Conservation (phyloP, 176 grass and related monocot genomes). For the Zoysia japonica region DNA sequence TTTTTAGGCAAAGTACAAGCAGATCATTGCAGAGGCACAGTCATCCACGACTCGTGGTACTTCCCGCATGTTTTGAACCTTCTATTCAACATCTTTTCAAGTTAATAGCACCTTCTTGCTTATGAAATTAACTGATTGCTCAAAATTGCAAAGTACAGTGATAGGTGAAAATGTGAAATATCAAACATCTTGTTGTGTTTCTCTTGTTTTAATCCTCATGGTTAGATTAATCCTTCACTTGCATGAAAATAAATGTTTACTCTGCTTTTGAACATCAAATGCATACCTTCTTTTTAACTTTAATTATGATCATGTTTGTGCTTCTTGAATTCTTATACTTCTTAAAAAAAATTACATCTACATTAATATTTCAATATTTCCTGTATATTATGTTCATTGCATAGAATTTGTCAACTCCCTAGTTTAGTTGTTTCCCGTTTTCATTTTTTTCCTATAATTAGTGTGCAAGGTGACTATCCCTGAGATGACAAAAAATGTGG, state of each 20-base stretch:
- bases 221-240: slow-evolving; percentile 7
- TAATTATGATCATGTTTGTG: background rate
- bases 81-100: slow-evolving; percentile 2
- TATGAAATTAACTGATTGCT: slow-evolving; percentile 2
- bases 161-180: slow-evolving; percentile 12
- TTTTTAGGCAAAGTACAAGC: slow-evolving; percentile 57
- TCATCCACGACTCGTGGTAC: slow-evolving; percentile 57
- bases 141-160: slow-evolving; percentile 15
- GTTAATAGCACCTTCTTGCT: background rate
- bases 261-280: background rate
- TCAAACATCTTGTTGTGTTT: slow-evolving; percentile 6
- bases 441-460: slow-evolving; percentile 37
- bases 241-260: slow-evolving; percentile 1
- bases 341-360: background rate
- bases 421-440: slow-evolving; percentile 1
- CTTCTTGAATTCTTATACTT: background rate
- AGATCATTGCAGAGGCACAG: slow-evolving; percentile 47
- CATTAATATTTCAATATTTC: background rate
- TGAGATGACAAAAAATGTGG: slow-evolving; percentile 46
- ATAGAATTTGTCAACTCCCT: slow-evolving; percentile 4
- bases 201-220: slow-evolving; percentile 18
- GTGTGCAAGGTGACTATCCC: slow-evolving; percentile 57
- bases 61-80: background rate
- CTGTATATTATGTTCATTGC: background rate
- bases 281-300: background rate